Conservation (phyloP, 148 eudicot genomes). For the Nepenthes mirabilis region DNA sequence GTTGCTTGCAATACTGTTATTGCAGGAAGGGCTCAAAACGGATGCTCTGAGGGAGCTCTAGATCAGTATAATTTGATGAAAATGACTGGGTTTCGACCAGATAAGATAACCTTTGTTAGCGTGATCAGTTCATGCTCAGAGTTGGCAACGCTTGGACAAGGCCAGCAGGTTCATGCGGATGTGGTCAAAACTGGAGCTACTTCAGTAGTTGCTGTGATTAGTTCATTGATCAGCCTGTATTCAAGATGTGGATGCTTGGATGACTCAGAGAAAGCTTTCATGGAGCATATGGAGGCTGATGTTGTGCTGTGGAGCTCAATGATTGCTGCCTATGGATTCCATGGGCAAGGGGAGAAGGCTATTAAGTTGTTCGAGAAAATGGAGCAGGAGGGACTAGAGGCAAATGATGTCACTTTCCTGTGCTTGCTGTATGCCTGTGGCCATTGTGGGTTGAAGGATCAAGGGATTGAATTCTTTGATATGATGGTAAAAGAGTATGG, state of each 20-base stretch:
- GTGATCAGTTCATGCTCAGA: slow-evolving; percentile 69
- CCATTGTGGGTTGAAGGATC: slow-evolving; percentile 65
- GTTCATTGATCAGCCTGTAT: slow-evolving; percentile 81
- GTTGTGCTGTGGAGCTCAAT: slow-evolving; percentile 62
- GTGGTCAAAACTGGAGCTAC: slow-evolving; percentile 42
- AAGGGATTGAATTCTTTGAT: slow-evolving; percentile 51
- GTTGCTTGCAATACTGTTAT: slow-evolving; percentile 64
- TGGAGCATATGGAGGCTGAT: slow-evolving; percentile 31
- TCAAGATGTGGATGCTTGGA: slow-evolving; percentile 79
- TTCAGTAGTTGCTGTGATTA: slow-evolving; percentile 33
- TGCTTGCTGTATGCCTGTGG: slow-evolving; percentile 75
- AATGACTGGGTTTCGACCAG: slow-evolving; percentile 52
- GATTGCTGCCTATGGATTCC: slow-evolving; percentile 85
- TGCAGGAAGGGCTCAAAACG: slow-evolving; percentile 65
- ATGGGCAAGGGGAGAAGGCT: slow-evolving; percentile 73
- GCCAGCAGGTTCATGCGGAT: slow-evolving; percentile 84
- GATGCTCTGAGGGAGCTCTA: slow-evolving; percentile 51
- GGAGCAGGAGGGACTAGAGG: slow-evolving; percentile 43
- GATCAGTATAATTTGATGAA: slow-evolving; percentile 56
- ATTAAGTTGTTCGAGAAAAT: slow-evolving; percentile 38
- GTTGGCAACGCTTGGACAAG: slow-evolving; percentile 73
- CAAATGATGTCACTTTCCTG: slow-evolving; percentile 67
- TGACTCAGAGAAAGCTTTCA: slow-evolving; percentile 52
- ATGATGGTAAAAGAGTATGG: slow-evolving; percentile 37
- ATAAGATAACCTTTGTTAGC: slow-evolving; percentile 67